Evolutionary conservation across 768 basidiomycete species (phyloP).

Genomic region (Leccinum pellstonianum): DNA sequence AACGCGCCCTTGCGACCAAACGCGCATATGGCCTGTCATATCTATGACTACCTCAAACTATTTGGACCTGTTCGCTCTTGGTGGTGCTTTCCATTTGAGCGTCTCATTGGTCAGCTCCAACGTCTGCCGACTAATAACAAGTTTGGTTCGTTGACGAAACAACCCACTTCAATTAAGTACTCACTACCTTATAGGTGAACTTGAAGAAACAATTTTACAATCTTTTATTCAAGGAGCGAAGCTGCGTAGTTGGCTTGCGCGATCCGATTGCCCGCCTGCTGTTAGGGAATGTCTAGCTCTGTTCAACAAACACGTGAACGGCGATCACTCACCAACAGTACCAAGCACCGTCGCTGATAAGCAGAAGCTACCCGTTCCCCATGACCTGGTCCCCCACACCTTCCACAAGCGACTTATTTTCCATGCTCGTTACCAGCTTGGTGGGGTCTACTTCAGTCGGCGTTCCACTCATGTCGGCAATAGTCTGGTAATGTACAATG

Average conservation of each 20-base stretch:
- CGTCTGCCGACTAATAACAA: constrained; percentile 33
- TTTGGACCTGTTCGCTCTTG: constrained; percentile 40
- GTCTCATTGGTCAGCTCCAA: constrained; percentile 38
- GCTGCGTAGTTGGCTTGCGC: constrained; percentile 8
- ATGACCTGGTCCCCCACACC: too few species aligned
- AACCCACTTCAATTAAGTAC: constrained; percentile 5
- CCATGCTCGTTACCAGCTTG: background rate
- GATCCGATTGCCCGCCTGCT: constrained; percentile 4
- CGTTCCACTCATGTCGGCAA: background rate
- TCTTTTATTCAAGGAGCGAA: constrained; percentile 16
- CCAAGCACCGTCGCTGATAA: too few species aligned
- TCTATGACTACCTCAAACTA: constrained; percentile 33
- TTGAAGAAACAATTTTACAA: constrained; percentile 8
- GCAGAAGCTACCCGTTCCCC: too few species aligned
- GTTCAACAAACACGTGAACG: background rate
- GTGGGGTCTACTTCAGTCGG: background rate
- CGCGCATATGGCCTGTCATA: constrained; percentile 31
- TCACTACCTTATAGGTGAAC: constrained; percentile 7
- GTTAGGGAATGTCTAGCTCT: constrained; percentile 7
- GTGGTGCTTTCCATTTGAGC: constrained; percentile 42
- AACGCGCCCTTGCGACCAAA: constrained; percentile 18
- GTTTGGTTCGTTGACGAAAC: constrained; percentile 16
- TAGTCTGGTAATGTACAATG: background rate
- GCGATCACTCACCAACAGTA: too few species aligned
- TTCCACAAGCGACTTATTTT: background rate